Base-by-base conservation (phyloP, 257 asterid genomes). In the Pogostemon cablin region DNA sequence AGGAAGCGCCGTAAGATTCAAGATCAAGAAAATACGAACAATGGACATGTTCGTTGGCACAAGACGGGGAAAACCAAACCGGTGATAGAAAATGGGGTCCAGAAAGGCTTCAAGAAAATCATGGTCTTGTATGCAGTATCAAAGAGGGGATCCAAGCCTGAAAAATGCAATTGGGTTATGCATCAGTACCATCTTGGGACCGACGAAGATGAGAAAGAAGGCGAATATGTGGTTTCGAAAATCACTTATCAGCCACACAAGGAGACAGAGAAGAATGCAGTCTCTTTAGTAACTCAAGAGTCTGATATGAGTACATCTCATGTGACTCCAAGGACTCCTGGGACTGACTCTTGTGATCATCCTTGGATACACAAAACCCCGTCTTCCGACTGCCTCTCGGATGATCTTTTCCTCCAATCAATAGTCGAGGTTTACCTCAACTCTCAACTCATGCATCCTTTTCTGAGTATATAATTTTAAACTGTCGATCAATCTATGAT, bases 141-240 rank as follows among this genome's bases (percentile, higher is more conserved):
- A 6, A 87, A 82, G 82, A 69, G 55, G 59, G 95, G 87, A 11
- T 73, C 84, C 41, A 91, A 86, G 68, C 86, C 93, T 0, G 89
- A 70, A 43, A 95, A 86, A 60, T 84, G 86, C 68, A 81, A 84
- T 39, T 95, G 99, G 99, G 89, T 86, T 57, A 92, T 95, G 98
- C 95, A 95, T 80, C 99, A 95, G 77, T 90, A 81, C 81, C 98
- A 95, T 77, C 81, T 95, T 8, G 99, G 99, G 6, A 68, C 62
- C 0, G 75, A 84, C 10, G 89, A 83, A 69, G 95, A 90, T 0
- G 99, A 95, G 78, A 80, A 65, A 50, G 89, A 78, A 55, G 95
- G 93, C 3, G 91, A 83, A 57, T 88, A 56, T 25, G 99, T 92
- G 32, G 98, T 92, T 20, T 83, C 97, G 0, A 92, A 87, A 79